phyloP scores from a whole-genome alignment of 2,329 filamentous ascomycete genomes.

The Colletotrichum sp. region DNA sequence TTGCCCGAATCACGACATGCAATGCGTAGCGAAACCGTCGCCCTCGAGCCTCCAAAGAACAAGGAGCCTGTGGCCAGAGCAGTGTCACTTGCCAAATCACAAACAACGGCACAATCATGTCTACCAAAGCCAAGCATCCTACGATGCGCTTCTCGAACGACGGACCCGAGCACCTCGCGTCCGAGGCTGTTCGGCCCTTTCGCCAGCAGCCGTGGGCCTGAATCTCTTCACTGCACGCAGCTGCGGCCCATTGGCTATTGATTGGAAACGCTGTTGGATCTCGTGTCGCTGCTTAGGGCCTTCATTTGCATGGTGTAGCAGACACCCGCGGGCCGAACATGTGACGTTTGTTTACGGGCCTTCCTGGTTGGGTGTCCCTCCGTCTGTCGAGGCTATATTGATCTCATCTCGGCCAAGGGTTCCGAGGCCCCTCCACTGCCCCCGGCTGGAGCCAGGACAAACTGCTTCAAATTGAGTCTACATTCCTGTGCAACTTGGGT shows the following conservation, averaged over 20 bases:
- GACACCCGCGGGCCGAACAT: neutral
- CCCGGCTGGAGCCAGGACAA: neutral
- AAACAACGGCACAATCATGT: neutral
- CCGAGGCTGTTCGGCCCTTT: neutral
- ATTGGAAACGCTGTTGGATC: neutral
- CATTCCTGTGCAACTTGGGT: neutral
- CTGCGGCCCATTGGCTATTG: neutral
- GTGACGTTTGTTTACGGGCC: neutral
- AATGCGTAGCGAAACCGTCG: neutral
- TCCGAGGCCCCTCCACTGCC: neutral
- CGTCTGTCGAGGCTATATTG: conserved; percentile 4
- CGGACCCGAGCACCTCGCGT: neutral
- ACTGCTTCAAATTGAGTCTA: neutral
- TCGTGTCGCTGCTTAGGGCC: neutral
- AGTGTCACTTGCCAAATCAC: neutral
- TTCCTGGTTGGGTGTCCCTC: neutral
- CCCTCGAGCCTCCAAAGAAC: neutral
- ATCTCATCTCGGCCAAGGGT: conserved; percentile 6
- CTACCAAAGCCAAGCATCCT: neutral
- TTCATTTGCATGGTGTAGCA: neutral
- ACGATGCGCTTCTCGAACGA: neutral
- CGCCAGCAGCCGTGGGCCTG: neutral
- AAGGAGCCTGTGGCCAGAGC: neutral
- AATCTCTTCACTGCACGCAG: neutral
- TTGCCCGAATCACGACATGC: neutral